Evolutionary conservation across 768 basidiomycete genomes (phyloP), one percentile per base, ranked within the genome.

Genomic region (Cubamyces lactineus): DNA sequence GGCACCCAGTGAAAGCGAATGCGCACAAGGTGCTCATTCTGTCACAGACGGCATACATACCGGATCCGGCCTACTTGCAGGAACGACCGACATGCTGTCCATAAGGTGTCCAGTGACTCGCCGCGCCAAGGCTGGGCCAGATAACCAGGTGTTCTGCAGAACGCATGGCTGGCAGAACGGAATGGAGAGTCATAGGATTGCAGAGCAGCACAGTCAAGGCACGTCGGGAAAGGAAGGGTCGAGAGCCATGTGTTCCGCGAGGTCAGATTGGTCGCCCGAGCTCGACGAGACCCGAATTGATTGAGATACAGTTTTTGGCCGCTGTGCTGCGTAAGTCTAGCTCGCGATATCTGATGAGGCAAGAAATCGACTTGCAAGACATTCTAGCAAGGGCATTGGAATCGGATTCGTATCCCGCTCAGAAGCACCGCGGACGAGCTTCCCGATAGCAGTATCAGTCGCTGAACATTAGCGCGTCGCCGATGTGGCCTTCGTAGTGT

Each of bases 401-500:
- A n/a, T 43, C 42, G 42, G 19, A 19, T 15, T 23, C 28, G 21
- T 13, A 24, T n/a, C 12, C 46, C 51, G 38, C 9, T 11, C 38
- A 51, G 57, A 48, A 51, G 48, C 23, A 3, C 21, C 42, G 39
- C 5, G 23, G 23, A 17, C 19, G 23, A 15, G 41, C 57, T 43
- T 51, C 57, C 28, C 57, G 57, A 59, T 59, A 59, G 49, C 26
- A 50, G 39, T 59, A 59, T 59, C 57, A 34, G 57, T 30, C 40
- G 57, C 48, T 17, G 39, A 41, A 5, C 16, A 24, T 43, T 8
- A n/a, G 41, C 24, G 17, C 9, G 19, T 19, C 26, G 41, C 23
- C 8, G 48, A 24, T 15, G 53, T 24, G 51, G 43, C 40, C 28
- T 34, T 45, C 34, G 34, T 6, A 34, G 6, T 4, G 34, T 34